These are phyloP conservation scores for Amoebophrya sp. DNA, from an alignment of 169 alveolate species.

Conservation along the genomic window DNA sequence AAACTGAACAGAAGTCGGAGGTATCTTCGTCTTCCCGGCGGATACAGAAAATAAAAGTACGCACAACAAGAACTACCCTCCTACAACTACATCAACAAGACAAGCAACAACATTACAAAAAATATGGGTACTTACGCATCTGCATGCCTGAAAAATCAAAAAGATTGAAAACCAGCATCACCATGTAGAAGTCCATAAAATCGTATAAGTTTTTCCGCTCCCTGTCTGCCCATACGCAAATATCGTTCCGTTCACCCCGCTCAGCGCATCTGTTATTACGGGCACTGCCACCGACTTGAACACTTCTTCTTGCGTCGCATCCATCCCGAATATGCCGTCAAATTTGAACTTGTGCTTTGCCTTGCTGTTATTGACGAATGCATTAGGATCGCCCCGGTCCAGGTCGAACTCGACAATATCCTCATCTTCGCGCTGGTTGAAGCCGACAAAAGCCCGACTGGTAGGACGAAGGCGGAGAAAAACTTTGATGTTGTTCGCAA, in stretches of 20 bases:
- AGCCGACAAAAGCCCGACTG: not conserved
- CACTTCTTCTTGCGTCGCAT: not conserved
- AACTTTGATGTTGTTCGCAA: not conserved
- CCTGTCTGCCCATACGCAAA: not conserved
- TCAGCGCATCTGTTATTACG: not conserved
- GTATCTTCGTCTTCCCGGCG: too few relatives aligned
- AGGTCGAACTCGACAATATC: not conserved
- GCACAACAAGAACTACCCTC: too few relatives aligned
- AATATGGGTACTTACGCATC: too few relatives aligned
- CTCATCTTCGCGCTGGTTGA: not conserved
- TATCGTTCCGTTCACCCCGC: not conserved
- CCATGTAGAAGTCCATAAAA: too few relatives aligned
- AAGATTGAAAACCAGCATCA: too few relatives aligned
- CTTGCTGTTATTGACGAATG: not conserved
- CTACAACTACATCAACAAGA: too few relatives aligned
- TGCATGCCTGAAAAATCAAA: too few relatives aligned
- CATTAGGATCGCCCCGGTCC: not conserved
- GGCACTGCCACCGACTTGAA: not conserved
- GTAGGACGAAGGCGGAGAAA: not conserved
- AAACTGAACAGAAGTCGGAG: not conserved
- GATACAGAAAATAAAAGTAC: too few relatives aligned
- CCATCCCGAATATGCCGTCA: not conserved
- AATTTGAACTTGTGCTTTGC: not conserved
- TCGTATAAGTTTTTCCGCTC: not conserved
- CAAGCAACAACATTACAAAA: too few relatives aligned